A percentile compares a stretch with the other conserved stretches of the same genome.
Evolutionary conservation across 2,329 filamentous ascomycete genomes (phyloP).

Genomic region (Botrytis sinoallii): DNA sequence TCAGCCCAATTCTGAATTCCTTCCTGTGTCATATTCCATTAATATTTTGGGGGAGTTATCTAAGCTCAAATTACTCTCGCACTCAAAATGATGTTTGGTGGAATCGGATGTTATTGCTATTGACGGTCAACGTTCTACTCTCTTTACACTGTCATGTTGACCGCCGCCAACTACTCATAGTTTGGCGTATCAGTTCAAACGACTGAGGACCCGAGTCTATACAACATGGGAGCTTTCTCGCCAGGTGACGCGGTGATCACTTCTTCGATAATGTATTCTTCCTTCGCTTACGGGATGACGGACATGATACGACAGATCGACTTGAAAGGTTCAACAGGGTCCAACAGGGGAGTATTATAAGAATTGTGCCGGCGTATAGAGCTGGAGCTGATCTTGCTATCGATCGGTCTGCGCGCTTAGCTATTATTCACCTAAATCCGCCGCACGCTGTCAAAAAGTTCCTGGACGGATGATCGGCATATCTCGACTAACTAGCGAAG

Average conservation of each 20-base stretch:
- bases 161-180: background rate
- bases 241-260: background rate
- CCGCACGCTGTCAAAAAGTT: background rate
- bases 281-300: constrained; percentile 8
- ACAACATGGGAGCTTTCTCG: background rate
- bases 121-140: background rate
- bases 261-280: background rate
- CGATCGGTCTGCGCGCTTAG: background rate
- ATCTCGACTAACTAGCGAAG: background rate
- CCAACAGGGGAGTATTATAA: background rate
- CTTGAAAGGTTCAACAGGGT: background rate
- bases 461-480: background rate
- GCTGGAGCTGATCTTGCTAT: background rate
- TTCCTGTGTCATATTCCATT: background rate
- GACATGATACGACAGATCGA: constrained; percentile 1
- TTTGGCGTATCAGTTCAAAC: background rate
- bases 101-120: background rate
- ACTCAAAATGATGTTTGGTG: background rate
- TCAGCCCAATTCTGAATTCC: background rate
- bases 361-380: background rate
- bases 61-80: background rate
- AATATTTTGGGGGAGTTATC: too few relatives aligned
- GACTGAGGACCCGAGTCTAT: background rate
- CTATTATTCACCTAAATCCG: background rate
- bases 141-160: background rate